A percentile compares a stretch with the other conserved stretches of the same genome.
Conservation (phyloP, 129 eudicot genomes). For the Pulicaria dysenterica region DNA sequence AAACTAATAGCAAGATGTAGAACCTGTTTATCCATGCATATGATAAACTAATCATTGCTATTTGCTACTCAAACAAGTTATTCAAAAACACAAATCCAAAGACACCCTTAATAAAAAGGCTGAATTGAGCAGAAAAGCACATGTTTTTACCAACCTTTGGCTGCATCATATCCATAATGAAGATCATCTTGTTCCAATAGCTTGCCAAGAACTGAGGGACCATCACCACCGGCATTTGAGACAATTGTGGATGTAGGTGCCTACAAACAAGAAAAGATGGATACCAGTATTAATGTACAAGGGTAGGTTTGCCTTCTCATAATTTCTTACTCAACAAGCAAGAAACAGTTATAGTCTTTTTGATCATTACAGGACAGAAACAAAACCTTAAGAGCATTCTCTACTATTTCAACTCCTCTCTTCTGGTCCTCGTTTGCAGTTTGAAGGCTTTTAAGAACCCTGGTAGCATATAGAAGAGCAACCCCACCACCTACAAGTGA, state of each 20-base stretch:
- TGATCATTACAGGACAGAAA: not conserved
- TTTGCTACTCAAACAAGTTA: not conserved
- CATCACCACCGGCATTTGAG: slow-evolving; percentile 93
- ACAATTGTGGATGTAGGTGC: slow-evolving; percentile 79
- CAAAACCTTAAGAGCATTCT: slow-evolving; percentile 80
- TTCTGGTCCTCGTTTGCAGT: slow-evolving; percentile 75
- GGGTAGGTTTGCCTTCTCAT: not conserved
- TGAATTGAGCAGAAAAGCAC: not conserved
- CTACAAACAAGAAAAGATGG: slow-evolving; percentile 33
- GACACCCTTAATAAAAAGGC: not conserved
- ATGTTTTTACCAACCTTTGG: slow-evolving; percentile 68
- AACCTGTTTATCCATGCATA: not conserved
- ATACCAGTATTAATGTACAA: not conserved
- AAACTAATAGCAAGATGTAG: not conserved
- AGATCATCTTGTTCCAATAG: slow-evolving; percentile 81
- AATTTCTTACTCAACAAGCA: not conserved
- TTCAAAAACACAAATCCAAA: not conserved
- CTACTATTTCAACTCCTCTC: slow-evolving; percentile 81
- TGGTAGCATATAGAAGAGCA: slow-evolving; percentile 86
- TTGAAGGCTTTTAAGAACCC: slow-evolving; percentile 65
- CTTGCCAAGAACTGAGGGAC: slow-evolving; percentile 74
- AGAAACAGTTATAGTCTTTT: not conserved
- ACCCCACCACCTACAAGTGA: slow-evolving; percentile 84
- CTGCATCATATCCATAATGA: slow-evolving; percentile 80
- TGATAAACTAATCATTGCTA: not conserved